Conservation (phyloP, 148 eudicot species). For the Hydrangea macrophylla region DNA sequence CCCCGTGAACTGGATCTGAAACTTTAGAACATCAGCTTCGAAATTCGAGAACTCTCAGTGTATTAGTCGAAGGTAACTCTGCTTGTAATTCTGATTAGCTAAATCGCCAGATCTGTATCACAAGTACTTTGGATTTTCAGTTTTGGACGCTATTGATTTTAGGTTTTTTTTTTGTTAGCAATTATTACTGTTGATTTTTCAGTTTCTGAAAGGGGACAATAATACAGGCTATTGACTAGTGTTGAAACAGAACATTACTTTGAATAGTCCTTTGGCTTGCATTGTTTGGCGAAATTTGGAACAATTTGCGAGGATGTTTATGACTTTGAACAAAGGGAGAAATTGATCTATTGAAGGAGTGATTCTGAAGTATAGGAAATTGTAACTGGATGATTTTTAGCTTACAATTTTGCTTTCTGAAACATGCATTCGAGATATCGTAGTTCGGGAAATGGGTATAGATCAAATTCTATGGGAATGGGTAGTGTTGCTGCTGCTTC, state of each 20-base stretch:
- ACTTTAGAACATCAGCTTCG: constrained; percentile 24
- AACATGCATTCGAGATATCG: constrained; percentile 51
- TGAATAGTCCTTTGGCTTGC: background rate
- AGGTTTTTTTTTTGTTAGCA: constrained; percentile 11
- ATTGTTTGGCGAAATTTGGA: constrained; percentile 6
- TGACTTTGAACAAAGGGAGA: no score
- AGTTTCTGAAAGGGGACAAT: no score
- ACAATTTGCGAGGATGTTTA: no score
- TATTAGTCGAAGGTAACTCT: constrained; percentile 24
- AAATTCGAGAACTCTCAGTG: constrained; percentile 12
- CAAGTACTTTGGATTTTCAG: constrained; percentile 4
- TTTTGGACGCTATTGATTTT: constrained; percentile 9
- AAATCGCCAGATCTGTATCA: constrained; percentile 20
- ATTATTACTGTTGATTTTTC: constrained; percentile 13
- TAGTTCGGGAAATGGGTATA: constrained; percentile 49
- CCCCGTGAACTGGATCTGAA: constrained; percentile 33
- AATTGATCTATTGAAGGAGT: no score
- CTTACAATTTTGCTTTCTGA: background rate
- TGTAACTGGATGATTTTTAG: background rate
- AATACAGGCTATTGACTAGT: no score
- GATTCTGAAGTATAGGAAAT: background rate
- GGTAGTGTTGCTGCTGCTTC: constrained; percentile 30
- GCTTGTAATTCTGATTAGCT: constrained; percentile 11
- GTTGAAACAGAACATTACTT: no score
- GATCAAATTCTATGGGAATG: constrained; percentile 36